A percentile compares a stretch with the other conserved stretches of the same genome.
Evolutionary conservation across 352 stramenopile genomes (phyloP).

Genomic region (Pythium biforme): DNA sequence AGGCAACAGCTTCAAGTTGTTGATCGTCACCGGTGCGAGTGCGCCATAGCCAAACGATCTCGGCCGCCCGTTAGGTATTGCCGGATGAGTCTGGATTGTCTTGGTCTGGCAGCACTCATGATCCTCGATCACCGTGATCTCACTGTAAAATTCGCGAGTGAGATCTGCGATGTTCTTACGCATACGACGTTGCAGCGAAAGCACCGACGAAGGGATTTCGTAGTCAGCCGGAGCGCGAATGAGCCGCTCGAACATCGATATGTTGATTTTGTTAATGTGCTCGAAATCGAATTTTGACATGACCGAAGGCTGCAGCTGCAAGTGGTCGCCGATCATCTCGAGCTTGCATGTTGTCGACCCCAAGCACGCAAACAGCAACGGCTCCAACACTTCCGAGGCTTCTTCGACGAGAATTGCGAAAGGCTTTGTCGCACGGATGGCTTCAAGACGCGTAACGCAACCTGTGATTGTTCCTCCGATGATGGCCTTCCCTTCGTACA

Average conservation of each 20-base stretch:
- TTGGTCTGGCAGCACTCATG: constrained; percentile 62
- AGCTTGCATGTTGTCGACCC: constrained; percentile 81
- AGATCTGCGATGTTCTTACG: constrained; percentile 86
- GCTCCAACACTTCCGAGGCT: constrained; percentile 85
- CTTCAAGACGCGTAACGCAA: constrained; percentile 79
- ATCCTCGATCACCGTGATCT: constrained; percentile 83
- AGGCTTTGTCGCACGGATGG: constrained; percentile 78
- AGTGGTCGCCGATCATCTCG: constrained; percentile 89
- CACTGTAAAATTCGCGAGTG: constrained; percentile 76
- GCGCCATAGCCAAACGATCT: background rate
- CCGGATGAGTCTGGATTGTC: constrained; percentile 33
- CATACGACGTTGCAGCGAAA: constrained; percentile 89
- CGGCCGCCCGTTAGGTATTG: background rate
- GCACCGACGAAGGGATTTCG: constrained; percentile 67
- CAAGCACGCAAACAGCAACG: constrained; percentile 83
- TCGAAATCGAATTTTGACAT: constrained; percentile 87
- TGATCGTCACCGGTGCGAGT: background rate
- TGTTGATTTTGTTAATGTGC: constrained; percentile 83
- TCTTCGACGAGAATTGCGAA: constrained; percentile 89
- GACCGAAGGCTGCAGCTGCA: constrained; percentile 81
- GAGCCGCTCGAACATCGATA: constrained; percentile 89
- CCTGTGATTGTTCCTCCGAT: constrained; percentile 88
- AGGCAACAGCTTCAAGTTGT: constrained; percentile 34
- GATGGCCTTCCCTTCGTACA: constrained; percentile 83
- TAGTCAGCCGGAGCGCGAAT: constrained; percentile 65